Evolutionary conservation across 345 rosid species (phyloP).

Genomic region (Anastatica hierochuntica): DNA sequence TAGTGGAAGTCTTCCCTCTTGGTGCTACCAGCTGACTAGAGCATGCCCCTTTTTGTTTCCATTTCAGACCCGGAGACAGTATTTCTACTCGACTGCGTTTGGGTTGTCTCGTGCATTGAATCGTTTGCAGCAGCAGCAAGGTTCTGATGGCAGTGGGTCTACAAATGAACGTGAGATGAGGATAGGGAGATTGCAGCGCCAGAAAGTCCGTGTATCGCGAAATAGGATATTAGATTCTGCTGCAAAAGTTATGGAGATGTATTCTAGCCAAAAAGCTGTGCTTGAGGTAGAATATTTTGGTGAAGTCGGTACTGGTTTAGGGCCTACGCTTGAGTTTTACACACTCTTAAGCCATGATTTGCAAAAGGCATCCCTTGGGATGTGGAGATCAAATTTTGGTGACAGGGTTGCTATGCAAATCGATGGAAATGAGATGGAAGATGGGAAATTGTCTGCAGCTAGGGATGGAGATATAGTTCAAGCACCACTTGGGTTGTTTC

Average conservation of each 20-base stretch:
- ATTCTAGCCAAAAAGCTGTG: constrained; percentile 95
- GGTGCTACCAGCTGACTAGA: constrained; percentile 96
- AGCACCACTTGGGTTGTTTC: constrained; percentile 90
- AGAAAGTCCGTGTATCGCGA: constrained; percentile 97
- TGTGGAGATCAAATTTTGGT: constrained; percentile 80
- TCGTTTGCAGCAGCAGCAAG: constrained; percentile 99
- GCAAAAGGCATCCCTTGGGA: constrained; percentile 71
- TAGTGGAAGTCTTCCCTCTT: constrained; percentile 96
- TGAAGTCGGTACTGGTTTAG: constrained; percentile 99
- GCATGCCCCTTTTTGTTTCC: constrained; percentile 98
- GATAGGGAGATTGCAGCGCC: constrained; percentile 94
- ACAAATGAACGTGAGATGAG: constrained; percentile 82
- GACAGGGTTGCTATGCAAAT: constrained; percentile 45
- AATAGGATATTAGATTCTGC: constrained; percentile 98
- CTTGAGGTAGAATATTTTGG: constrained; percentile 99
- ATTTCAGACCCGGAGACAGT: constrained; percentile 92
- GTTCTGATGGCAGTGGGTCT: constrained; percentile 89
- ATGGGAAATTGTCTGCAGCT: constrained; percentile 35
- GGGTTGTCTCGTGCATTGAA: constrained; percentile 94
- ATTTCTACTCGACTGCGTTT: constrained; percentile 95
- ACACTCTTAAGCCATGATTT: constrained; percentile 92
- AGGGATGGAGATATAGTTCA: constrained; percentile 42
- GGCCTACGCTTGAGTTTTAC: constrained; percentile 97
- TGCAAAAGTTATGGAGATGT: constrained; percentile 99
- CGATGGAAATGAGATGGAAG: constrained; percentile 46